Conservation (phyloP, 306 rosid species). For the Glycine tomentella region DNA sequence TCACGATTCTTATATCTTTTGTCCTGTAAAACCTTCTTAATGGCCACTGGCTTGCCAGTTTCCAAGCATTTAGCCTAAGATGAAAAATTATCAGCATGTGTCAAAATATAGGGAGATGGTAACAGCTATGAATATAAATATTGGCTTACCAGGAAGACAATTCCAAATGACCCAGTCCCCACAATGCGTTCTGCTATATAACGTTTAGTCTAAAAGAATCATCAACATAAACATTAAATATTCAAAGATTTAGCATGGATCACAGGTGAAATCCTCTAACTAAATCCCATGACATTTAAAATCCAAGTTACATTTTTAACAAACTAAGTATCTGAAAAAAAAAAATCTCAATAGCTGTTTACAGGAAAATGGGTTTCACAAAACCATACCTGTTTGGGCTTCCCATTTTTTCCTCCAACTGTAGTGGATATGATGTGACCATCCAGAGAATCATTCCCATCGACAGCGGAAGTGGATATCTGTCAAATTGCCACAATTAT, state of each 20-base stretch:
- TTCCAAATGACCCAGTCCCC: conserved; percentile 84
- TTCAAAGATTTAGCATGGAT: background rate
- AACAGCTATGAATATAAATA: background rate
- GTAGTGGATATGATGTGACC: conserved; percentile 90
- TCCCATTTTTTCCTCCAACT: conserved; percentile 86
- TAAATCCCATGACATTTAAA: conserved; percentile 15
- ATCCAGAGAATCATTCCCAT: conserved; percentile 74
- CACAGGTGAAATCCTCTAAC: background rate
- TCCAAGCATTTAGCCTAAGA: conserved; percentile 49
- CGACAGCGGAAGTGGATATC: conserved; percentile 65
- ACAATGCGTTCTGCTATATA: conserved; percentile 89
- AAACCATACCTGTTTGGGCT: conserved; percentile 76
- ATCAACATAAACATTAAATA: background rate
- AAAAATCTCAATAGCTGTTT: background rate
- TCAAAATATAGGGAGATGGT: conserved; percentile 7
- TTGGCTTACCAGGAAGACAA: conserved; percentile 74
- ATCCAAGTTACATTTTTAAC: background rate
- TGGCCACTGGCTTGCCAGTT: conserved; percentile 51
- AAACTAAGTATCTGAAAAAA: conserved; percentile 10
- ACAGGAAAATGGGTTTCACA: conserved; percentile 26
- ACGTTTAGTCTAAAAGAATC: conserved; percentile 69
- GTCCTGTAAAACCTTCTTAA: conserved; percentile 38
- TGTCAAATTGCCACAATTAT: conserved; percentile 50
- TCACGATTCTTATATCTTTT: conserved; percentile 60
- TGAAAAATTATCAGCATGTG: conserved; percentile 16